Evolutionary conservation across 2,329 filamentous ascomycete genomes (phyloP), one percentile per base, ranked within the genome.

Genomic region (Exophiala sp.): DNA sequence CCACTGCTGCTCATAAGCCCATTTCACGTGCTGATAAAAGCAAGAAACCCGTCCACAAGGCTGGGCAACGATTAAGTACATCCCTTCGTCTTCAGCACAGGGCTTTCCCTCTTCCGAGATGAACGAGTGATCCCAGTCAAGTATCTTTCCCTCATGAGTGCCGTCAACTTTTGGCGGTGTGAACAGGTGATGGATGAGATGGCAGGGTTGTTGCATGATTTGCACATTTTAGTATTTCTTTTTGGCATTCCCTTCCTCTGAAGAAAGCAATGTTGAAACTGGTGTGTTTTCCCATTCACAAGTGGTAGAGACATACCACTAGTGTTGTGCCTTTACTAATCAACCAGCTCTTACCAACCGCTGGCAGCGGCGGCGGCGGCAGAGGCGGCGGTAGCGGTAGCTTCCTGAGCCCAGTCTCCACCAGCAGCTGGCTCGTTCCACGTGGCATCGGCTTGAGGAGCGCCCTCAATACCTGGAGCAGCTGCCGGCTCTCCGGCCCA

Each of bases 141-240:
- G 85, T 95, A 89, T 97, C 91, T 97, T 97, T 97, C 91, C 91
- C 89, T 96, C 90, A 86, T 96, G 78, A 96, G 89, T 85, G 82
- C 84, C 76, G 73, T 77, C 77, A 80, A 61, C 56, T 58, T 56
- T 54, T 44, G 42, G 44, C 47, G 50, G 43, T 45, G 40, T 45
- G 24, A 35, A 37, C 13, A 34, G 46, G 38, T n/a, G 13, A 23
- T 23, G 38, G 11, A 41, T 37, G 34, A 19, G 11, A 37, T 37
- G 4, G 34, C 34, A 37, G 18, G 34, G 34, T n/a, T 18, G 16
- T 37, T 5, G 34, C 29, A 32, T 19, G 13, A 19, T 18, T 39
- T 22, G 19, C 10, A n/a, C 19, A 9, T 41, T 41, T 22, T 41
- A 5, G 16, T 5, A 9, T 37, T 37, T 37, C 30, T 34, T 37